These are phyloP conservation scores for Nakazawaea ernobii DNA, from an alignment of 805 yeast species.

Conservation along the genomic window DNA sequence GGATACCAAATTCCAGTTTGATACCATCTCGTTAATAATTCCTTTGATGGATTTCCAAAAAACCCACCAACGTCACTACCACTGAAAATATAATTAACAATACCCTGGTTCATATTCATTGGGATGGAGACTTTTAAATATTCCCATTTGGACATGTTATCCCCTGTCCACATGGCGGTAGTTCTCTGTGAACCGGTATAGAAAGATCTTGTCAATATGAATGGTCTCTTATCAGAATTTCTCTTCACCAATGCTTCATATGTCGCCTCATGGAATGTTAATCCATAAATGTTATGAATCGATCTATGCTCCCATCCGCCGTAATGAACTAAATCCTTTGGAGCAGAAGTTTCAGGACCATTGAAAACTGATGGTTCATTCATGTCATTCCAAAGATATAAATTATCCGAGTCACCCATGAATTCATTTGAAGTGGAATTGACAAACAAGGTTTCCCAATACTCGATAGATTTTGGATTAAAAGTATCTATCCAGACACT, in stretches of 20 bases:
- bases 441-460: conserved; percentile 55
- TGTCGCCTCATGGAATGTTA: conserved; percentile 77
- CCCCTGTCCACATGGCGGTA: conserved; percentile 98
- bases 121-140: conserved; percentile 77
- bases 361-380: conserved; percentile 93
- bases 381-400: conserved; percentile 97
- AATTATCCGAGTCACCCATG: conserved; percentile 50
- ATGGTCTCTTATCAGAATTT: conserved; percentile 61
- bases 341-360: conserved; percentile 92
- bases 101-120: conserved; percentile 76
- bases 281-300: conserved; percentile 80
- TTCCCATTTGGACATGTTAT: conserved; percentile 91
- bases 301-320: conserved; percentile 90
- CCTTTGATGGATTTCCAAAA: conserved; percentile 82
- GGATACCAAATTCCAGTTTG: conserved; percentile 97
- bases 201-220: conserved; percentile 79
- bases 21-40: conserved; percentile 86
- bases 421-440: conserved; percentile 35
- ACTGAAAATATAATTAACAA: conserved; percentile 83
- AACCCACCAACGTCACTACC: conserved; percentile 99
- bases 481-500: conserved; percentile 90
- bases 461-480: conserved; percentile 50
- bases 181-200: conserved; percentile 89
- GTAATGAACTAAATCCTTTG: conserved; percentile 71
- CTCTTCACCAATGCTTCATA: conserved; percentile 57